Evolutionary conservation across 768 basidiomycete species (phyloP).

Genomic region (Psilocybe subaeruginosa): DNA sequence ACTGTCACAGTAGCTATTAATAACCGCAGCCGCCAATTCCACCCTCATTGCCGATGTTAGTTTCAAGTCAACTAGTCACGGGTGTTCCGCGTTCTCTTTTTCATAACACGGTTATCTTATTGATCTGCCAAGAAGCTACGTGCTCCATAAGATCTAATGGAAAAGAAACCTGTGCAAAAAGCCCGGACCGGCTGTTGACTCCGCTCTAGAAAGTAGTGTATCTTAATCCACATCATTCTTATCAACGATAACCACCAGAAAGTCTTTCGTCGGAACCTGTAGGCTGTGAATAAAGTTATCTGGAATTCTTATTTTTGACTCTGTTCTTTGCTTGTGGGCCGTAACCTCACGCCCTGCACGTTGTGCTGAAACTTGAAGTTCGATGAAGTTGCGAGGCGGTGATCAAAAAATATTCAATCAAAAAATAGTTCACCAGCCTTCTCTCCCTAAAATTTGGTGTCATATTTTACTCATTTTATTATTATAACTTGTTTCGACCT

Average conservation of each 20-base stretch:
- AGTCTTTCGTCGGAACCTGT: neutral
- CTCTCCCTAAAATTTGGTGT: neutral
- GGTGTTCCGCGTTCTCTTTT: neutral
- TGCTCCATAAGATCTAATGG: neutral
- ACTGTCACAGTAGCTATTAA: neutral
- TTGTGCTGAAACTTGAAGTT: neutral
- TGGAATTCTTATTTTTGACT: neutral
- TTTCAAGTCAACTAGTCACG: neutral
- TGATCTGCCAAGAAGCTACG: neutral
- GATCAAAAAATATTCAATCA: neutral
- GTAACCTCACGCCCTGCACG: neutral
- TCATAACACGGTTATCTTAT: neutral
- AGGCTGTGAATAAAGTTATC: neutral
- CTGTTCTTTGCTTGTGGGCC: neutral
- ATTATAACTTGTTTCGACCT: neutral
- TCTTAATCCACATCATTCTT: neutral
- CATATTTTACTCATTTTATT: neutral
- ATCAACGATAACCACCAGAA: neutral
- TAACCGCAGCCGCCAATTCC: neutral
- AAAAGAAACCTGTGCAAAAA: neutral
- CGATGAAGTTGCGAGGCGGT: neutral
- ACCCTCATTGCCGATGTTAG: neutral
- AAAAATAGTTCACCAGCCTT: neutral
- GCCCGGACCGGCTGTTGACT: neutral
- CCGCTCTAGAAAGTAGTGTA: neutral